Percentiles rank a stretch among this genome's conserved stretches.
phyloP scores from a whole-genome alignment of 768 basidiomycete species.

The Russula ochroleuca region DNA sequence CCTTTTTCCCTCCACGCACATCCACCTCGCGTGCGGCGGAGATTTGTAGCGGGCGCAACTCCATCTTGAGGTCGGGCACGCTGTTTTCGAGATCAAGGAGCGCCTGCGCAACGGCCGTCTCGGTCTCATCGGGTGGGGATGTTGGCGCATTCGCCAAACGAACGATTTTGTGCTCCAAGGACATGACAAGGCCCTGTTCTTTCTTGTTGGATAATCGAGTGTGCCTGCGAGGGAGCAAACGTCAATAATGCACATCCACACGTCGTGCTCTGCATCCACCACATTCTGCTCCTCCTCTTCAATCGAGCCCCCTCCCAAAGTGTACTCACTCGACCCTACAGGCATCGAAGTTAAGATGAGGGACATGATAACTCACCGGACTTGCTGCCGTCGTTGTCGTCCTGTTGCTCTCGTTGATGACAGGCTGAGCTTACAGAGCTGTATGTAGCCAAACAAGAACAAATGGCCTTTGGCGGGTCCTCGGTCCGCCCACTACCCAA shows the following conservation, averaged over 20 bases:
- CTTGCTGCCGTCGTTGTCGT: conserved; percentile 20
- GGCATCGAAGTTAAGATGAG: not conserved
- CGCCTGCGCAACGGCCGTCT: conserved; percentile 89
- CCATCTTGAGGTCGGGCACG: conserved; percentile 95
- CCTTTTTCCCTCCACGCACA: conserved; percentile 99
- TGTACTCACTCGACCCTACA: not conserved
- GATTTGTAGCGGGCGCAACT: conserved; percentile 94
- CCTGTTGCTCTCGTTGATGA: conserved; percentile 16
- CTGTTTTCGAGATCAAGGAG: conserved; percentile 97
- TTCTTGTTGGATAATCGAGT: not conserved
- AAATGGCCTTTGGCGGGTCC: not conserved
- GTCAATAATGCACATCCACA: conserved; percentile 14
- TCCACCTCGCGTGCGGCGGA: conserved; percentile 98
- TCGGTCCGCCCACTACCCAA: conserved; percentile 14
- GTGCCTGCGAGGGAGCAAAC: conserved; percentile 11
- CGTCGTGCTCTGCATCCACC: conserved; percentile 14
- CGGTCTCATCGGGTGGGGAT: conserved; percentile 85
- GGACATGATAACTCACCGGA: conserved; percentile 10
- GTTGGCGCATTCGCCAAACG: conserved; percentile 95
- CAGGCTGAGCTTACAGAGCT: not conserved
- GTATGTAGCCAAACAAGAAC: conserved; percentile 13
- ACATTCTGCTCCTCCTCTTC: not conserved
- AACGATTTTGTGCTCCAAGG: conserved; percentile 80
- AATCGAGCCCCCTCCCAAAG: not conserved
- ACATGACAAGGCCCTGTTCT: conserved; percentile 44